Evolutionary conservation across 2,329 filamentous ascomycete genomes (phyloP), one percentile per base, ranked within the genome.

Genomic region (Xylariaceae sp.): DNA sequence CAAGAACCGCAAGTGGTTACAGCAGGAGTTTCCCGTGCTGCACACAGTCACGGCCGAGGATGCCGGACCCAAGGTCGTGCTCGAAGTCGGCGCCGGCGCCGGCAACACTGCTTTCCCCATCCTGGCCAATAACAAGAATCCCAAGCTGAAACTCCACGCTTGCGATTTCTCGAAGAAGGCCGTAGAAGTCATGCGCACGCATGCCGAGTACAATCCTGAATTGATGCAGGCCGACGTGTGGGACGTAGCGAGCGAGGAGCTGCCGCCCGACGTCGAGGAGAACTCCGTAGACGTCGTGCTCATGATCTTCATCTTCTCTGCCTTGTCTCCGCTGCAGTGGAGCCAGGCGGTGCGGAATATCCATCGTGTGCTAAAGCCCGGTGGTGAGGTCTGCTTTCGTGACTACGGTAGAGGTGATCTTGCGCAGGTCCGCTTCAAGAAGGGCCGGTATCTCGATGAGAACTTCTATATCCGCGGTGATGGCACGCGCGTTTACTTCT

Each of bases 401-500:
- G 94, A 99, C 76, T 99, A 99, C 76, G 94, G 94, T 59, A 85
- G 92, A 72, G 94, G 94, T 39, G 94, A 99, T 75, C 80, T 99
- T 62, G 93, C 94, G 15, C 94, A 99, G 78, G 94, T 99, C 62
- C 84, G 94, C 60, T 97, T 99, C 78, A 96, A 94, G 77, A 97
- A 96, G 77, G 91, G 91, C 10, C 83, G 94, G 47, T 97, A 93
- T 70, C 82, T 99, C 71, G 90, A 92, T 58, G 94, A 97, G 75
- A 99, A 97, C 71, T 99, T 99, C 70, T 99, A 99, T 73, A 89
- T 97, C 50, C 82, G 94, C 39, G 94, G 94, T 1, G 94, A 99
- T 73, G 94, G 94, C 1, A 99, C 94, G 3, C 83, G 94, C 5
- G 94, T 99, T 0, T 99, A 97, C 75, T 99, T 99, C 75, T 99